A percentile compares a stretch with the other conserved stretches of the same genome.
Conservation (phyloP, 352 stramenopile species). For the Thalassiosira livingstoniorum region DNA sequence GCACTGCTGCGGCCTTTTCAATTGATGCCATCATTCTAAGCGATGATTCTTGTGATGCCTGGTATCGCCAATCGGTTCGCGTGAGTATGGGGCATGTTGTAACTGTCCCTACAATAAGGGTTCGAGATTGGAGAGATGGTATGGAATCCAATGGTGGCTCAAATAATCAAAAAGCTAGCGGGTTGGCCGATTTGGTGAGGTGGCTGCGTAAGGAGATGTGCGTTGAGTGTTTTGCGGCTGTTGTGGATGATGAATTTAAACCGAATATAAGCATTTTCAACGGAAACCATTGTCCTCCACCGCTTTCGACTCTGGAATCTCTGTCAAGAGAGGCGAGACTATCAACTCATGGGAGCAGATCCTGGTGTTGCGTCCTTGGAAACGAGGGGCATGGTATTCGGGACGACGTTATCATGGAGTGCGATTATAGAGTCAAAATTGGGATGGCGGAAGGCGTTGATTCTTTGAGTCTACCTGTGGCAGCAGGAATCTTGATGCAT, state of each 20-base stretch:
- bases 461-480: conserved; percentile 73
- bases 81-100: conserved; percentile 81
- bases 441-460: conserved; percentile 69
- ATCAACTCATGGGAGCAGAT: conserved; percentile 6
- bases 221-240: conserved; percentile 68
- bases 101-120: conserved; percentile 67
- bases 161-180: conserved; percentile 22
- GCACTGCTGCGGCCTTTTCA: conserved; percentile 73
- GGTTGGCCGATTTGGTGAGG: conserved; percentile 39
- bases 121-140: conserved; percentile 49
- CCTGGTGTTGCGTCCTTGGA: conserved; percentile 77
- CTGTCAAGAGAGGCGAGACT: background rate
- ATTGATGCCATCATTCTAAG: conserved; percentile 77
- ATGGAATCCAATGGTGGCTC: conserved; percentile 12
- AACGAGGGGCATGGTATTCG: conserved; percentile 80
- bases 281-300: conserved; percentile 37
- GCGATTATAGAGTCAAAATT: conserved; percentile 63
- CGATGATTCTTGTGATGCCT: conserved; percentile 78
- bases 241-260: conserved; percentile 60
- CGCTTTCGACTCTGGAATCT: conserved; percentile 28
- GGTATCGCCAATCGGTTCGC: conserved; percentile 76
- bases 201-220: conserved; percentile 49
- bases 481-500: conserved; percentile 75
- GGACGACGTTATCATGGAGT: conserved; percentile 55
- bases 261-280: background rate